Evolutionary conservation across 1,139 yeast genomes (phyloP), one percentile per base, ranked within the genome.

Genomic region (Taphrina sp.): DNA sequence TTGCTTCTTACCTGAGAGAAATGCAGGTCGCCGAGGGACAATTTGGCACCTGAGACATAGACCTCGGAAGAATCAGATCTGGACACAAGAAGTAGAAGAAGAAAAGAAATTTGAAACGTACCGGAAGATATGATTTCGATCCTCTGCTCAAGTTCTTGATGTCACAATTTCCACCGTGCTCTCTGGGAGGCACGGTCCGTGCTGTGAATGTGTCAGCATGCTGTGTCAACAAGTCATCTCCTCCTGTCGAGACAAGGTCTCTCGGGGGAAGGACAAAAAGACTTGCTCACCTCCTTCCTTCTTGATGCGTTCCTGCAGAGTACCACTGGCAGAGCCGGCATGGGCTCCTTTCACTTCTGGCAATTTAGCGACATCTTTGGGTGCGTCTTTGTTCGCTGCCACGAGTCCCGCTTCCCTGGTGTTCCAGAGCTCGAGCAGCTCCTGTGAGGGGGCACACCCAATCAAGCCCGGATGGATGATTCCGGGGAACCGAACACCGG

Each of bases 1-100:
- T 76, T 80, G 7, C 80, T 80, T 60, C 76, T 79, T 16, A 79
- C 80, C 63, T 76, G 79, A 14, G 76, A 72, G 63, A 76, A 76
- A 63, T 76, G 80, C 39, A 76, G 65, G 61, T 76, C 80, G 1
- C 80, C 80, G 36, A 76, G 66, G 8, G 77, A 73, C 26, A 76
- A 68, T 61, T 74, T 74, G 34, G 77, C 80, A 2, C 80, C 80
- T 14, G 66, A 64, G 22, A 76, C 74, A 63, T 76, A 68, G 14
- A 74, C 45, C 45, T 41, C 35, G 7, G 4, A n/a, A 5, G 31
- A 7, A 23, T 41, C 41, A 37, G 24, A 16, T 37, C 19, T n/a
- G n/a, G n/a, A n/a, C n/a, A n/a, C n/a, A n/a, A n/a, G n/a, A n/a
- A 5, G 37, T 8, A 14, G 16, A 34, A 16, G 5, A 22, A 36